phyloP scores from a whole-genome alignment of 192 early-diverging fungal genomes.

The Linnemannia zychae region DNA sequence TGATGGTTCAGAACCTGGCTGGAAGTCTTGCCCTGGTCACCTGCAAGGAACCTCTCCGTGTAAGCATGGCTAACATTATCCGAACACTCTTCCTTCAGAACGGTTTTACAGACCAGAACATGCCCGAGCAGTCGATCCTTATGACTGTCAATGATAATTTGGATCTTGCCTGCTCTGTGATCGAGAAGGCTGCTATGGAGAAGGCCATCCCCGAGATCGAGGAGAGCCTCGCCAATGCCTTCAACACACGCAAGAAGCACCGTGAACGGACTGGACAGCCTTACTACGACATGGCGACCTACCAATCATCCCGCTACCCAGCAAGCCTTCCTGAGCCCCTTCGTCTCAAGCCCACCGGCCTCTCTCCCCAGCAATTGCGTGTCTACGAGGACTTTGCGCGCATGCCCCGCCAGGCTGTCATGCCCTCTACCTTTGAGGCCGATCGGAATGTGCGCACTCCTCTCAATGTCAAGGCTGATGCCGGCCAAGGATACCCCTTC shows the following conservation, averaged over 20 bases:
- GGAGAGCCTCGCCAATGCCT: constrained; percentile 79
- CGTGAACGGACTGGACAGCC: constrained; percentile 91
- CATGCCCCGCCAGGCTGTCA: constrained; percentile 72
- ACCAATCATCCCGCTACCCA: constrained; percentile 84
- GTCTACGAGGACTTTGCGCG: constrained; percentile 90
- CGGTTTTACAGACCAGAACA: constrained; percentile 82
- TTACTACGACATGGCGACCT: constrained; percentile 90
- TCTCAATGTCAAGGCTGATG: constrained; percentile 32
- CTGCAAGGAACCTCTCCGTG: constrained; percentile 92
- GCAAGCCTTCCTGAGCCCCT: constrained; percentile 89
- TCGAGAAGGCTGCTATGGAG: constrained; percentile 96
- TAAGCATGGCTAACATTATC: constrained; percentile 84
- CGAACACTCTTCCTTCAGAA: constrained; percentile 78
- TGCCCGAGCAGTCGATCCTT: constrained; percentile 88
- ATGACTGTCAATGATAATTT: constrained; percentile 93
- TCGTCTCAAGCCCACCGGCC: constrained; percentile 85
- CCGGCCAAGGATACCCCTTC: constrained; percentile 43
- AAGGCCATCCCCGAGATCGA: constrained; percentile 97
- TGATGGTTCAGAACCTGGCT: constrained; percentile 96
- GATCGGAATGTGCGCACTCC: constrained; percentile 46
- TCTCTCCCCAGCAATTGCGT: constrained; percentile 82
- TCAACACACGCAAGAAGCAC: constrained; percentile 84
- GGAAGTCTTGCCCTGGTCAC: constrained; percentile 90
- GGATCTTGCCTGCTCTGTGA: constrained; percentile 93
- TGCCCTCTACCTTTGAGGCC: constrained; percentile 55